Evolutionary conservation across 1,284 basidiomycete genomes (phyloP).

Genomic region (Mycosarcoma maydis): DNA sequence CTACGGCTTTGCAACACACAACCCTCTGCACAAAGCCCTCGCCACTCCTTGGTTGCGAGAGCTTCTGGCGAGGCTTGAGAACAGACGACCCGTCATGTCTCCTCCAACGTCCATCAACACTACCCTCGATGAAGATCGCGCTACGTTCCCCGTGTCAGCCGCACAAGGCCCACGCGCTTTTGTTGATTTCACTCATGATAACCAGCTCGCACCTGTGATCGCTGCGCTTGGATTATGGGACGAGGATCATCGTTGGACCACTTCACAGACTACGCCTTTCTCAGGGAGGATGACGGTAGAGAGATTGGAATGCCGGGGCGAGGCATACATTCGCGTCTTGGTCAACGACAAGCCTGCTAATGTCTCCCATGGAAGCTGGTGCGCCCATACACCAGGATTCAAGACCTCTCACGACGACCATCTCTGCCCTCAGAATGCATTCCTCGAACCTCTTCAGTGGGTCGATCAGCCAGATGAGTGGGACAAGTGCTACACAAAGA

Average conservation of each 20-base stretch:
- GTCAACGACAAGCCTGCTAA: slow-evolving; percentile 26
- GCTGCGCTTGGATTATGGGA: slow-evolving; percentile 23
- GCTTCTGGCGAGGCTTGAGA: slow-evolving; percentile 20
- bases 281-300: slow-evolving; percentile 35
- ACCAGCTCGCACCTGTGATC: slow-evolving; percentile 47
- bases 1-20: slow-evolving; percentile 32
- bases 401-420: background rate
- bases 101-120: slow-evolving; percentile 49
- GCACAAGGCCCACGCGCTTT: slow-evolving; percentile 19
- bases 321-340: slow-evolving; percentile 27
- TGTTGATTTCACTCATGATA: slow-evolving; percentile 47
- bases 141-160: slow-evolving; percentile 24
- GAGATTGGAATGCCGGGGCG: slow-evolving; percentile 17
- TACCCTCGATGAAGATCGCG: slow-evolving; percentile 18
- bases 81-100: slow-evolving; percentile 20
- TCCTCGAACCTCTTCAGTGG: slow-evolving; percentile 23
- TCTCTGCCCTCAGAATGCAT: slow-evolving; percentile 26
- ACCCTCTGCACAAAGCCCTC: slow-evolving; percentile 24
- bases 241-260: slow-evolving; percentile 18
- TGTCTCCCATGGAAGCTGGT: slow-evolving; percentile 13
- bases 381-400: slow-evolving; percentile 6
- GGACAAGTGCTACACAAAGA: slow-evolving; percentile 36
- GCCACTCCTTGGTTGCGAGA: slow-evolving; percentile 44
- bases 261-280: slow-evolving; percentile 38
- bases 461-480: slow-evolving; percentile 32